Conservation (phyloP, 768 basidiomycete genomes). For the Chiua virens region DNA sequence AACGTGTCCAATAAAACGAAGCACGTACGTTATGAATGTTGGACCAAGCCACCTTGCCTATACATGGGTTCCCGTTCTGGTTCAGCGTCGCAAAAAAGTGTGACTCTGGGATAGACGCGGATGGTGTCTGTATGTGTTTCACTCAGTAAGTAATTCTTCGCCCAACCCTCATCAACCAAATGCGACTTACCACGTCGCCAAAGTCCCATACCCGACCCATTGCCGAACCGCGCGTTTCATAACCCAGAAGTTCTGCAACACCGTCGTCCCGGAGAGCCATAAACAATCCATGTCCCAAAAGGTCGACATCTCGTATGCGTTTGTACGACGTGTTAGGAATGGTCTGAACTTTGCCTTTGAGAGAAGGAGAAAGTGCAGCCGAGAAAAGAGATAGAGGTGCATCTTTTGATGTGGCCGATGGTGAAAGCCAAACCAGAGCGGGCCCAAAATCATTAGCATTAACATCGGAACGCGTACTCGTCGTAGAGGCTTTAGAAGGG, state of each 20-base stretch:
- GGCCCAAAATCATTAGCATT: slow-evolving; percentile 10
- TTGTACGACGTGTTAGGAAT: slow-evolving; percentile 48
- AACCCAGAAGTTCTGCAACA: slow-evolving; percentile 52
- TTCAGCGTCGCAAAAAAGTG: slow-evolving; percentile 60
- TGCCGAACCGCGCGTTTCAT: slow-evolving; percentile 40
- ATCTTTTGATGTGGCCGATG: slow-evolving; percentile 6
- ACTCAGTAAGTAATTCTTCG: neutral
- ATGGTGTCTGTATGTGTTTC: slow-evolving; percentile 36
- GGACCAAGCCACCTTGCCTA: slow-evolving; percentile 72
- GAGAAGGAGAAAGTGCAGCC: slow-evolving; percentile 49
- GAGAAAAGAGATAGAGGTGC: slow-evolving; percentile 22
- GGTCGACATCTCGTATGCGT: slow-evolving; percentile 59
- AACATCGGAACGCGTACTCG: neutral
- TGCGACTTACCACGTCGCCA: slow-evolving; percentile 45
- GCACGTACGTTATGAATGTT: slow-evolving; percentile 48
- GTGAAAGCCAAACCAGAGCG: slow-evolving; percentile 37
- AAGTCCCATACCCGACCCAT: slow-evolving; percentile 54
- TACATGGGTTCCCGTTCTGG: slow-evolving; percentile 48
- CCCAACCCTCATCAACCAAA: neutral
- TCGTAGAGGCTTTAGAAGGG: slow-evolving; percentile 10
- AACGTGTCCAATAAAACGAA: neutral
- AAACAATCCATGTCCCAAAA: slow-evolving; percentile 55
- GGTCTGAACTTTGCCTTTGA: slow-evolving; percentile 47
- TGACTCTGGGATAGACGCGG: slow-evolving; percentile 44
- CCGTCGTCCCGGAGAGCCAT: slow-evolving; percentile 60